Conservation (phyloP, 805 yeast genomes). For the Saturnispora quitensis region DNA sequence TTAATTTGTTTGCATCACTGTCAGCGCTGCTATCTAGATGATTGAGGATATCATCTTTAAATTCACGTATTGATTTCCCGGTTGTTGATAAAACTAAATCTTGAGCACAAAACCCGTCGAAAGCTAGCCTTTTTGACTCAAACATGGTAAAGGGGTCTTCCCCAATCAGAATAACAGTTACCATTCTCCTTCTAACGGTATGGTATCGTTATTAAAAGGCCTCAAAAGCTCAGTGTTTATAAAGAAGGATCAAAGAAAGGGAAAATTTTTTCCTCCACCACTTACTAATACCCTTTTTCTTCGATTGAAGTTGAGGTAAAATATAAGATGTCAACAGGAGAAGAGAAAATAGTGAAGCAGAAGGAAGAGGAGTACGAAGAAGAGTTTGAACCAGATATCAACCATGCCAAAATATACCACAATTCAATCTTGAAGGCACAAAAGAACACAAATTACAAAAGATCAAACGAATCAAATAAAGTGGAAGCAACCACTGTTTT, state of each 20-base stretch:
- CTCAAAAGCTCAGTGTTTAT: not conserved
- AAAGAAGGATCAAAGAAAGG: not conserved
- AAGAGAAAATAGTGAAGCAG: not conserved
- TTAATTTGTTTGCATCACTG: not conserved
- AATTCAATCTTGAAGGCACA: not conserved
- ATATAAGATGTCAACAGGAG: not conserved
- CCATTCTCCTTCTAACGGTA: not conserved
- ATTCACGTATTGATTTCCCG: not conserved
- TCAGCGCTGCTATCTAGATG: not conserved
- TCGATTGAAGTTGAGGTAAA: too few relatives aligned
- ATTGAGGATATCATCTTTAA: not conserved
- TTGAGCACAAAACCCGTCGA: not conserved
- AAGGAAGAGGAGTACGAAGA: not conserved
- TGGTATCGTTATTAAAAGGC: not conserved
- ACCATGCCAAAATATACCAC: slow-evolving; percentile 3
- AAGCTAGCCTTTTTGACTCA: not conserved
- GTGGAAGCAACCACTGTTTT: not conserved
- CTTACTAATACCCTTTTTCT: not conserved
- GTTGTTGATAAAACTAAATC: not conserved
- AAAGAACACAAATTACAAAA: not conserved
- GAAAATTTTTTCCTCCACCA: not conserved
- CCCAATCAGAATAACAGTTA: not conserved
- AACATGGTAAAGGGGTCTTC: not conserved
- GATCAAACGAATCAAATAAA: not conserved
- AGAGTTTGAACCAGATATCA: not conserved